Conservation (phyloP, 2,329 filamentous ascomycete species). For the Xylaria sp. region DNA sequence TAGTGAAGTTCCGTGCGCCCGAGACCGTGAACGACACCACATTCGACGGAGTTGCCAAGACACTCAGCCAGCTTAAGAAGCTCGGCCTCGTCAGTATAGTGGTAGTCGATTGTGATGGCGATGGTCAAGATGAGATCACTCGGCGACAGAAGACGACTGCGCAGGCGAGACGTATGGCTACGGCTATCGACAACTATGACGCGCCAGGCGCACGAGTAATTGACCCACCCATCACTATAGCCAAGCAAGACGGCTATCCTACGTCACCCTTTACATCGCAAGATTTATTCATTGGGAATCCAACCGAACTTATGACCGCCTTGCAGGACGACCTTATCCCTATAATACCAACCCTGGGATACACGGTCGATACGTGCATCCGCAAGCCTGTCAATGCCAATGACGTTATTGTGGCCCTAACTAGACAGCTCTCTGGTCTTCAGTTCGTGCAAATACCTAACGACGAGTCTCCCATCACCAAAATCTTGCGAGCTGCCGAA, state of each 20-base stretch:
- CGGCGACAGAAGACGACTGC: slow-evolving; percentile 62
- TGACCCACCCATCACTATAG: slow-evolving; percentile 63
- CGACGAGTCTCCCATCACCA: slow-evolving; percentile 52
- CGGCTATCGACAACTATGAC: slow-evolving; percentile 77
- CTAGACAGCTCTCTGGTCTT: slow-evolving; percentile 78
- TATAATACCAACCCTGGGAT: slow-evolving; percentile 69
- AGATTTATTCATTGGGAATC: slow-evolving; percentile 56
- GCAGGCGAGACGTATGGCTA: slow-evolving; percentile 79
- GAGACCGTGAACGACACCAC: slow-evolving; percentile 76
- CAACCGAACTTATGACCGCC: slow-evolving; percentile 70
- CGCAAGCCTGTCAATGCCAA: slow-evolving; percentile 57
- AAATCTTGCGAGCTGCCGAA: slow-evolving; percentile 53
- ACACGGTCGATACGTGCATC: slow-evolving; percentile 54
- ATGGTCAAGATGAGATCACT: slow-evolving; percentile 47
- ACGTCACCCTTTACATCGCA: slow-evolving; percentile 52
- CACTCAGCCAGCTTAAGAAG: slow-evolving; percentile 82
- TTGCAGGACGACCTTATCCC: slow-evolving; percentile 76
- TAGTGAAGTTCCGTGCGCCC: slow-evolving; percentile 84
- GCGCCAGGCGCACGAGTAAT: slow-evolving; percentile 75
- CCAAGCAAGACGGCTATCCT: slow-evolving; percentile 39
- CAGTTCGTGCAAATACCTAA: slow-evolving; percentile 57
- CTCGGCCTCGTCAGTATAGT: slow-evolving; percentile 86
- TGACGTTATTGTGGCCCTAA: slow-evolving; percentile 80
- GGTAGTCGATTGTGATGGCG: slow-evolving; percentile 76
- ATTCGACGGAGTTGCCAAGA: slow-evolving; percentile 81